These are phyloP conservation scores for Botrytis hyacinthi DNA, from an alignment of 2,329 filamentous ascomycete genomes.

Conservation along the genomic window DNA sequence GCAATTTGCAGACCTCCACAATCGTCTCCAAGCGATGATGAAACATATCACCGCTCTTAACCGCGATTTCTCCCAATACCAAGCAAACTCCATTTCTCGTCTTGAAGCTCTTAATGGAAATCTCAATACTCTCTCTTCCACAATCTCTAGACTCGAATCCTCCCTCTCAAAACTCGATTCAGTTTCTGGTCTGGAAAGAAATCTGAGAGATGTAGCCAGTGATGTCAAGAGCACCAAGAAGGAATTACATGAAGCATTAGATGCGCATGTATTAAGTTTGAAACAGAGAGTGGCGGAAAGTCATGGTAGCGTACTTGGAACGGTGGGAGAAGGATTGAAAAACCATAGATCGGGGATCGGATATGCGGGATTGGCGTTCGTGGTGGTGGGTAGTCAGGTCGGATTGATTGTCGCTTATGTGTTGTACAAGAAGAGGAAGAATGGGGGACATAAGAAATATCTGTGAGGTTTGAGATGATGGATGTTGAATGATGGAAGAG, in stretches of 20 bases:
- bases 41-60: slow-evolving; percentile 66
- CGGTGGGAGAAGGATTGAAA: slow-evolving; percentile 21
- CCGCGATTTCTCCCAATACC: slow-evolving; percentile 52
- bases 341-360: slow-evolving; percentile 9
- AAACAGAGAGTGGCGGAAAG: slow-evolving; percentile 30
- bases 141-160: slow-evolving; percentile 25
- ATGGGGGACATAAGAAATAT: slow-evolving; percentile 37
- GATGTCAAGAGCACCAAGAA: slow-evolving; percentile 58
- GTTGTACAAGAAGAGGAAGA: slow-evolving; percentile 37
- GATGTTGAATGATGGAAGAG: background rate
- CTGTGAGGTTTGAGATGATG: slow-evolving; percentile 25
- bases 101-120: slow-evolving; percentile 25
- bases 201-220: slow-evolving; percentile 53
- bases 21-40: slow-evolving; percentile 71
- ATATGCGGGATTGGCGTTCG: slow-evolving; percentile 22
- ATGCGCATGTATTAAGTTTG: slow-evolving; percentile 30
- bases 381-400: slow-evolving; percentile 35
- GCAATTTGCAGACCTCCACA: slow-evolving; percentile 83
- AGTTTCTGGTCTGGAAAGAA: slow-evolving; percentile 46
- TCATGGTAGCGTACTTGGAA: slow-evolving; percentile 28
- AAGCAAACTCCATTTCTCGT: slow-evolving; percentile 50
- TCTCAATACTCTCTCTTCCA: slow-evolving; percentile 17
- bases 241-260: slow-evolving; percentile 42
- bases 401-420: slow-evolving; percentile 33
- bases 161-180: slow-evolving; percentile 46